Evolutionary conservation across 2,329 filamentous ascomycete species (phyloP), one percentile per base, ranked within the genome.

Genomic region (Exophiala alcalophila): DNA sequence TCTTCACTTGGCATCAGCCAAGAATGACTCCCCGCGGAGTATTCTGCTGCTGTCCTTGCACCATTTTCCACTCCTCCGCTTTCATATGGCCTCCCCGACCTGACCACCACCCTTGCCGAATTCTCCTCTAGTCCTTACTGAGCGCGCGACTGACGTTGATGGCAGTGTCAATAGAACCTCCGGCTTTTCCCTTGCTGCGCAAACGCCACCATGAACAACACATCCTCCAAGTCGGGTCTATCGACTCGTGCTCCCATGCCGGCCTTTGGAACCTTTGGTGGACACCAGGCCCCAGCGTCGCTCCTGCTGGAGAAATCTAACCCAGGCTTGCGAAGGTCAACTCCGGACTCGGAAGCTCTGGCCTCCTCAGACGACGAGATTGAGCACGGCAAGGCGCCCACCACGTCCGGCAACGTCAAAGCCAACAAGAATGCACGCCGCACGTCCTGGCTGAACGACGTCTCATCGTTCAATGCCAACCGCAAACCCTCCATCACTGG

Each of bases 311-410:
- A 91, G 36, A 92, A 89, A 63, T 73, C 84, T 35, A 84, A 86
- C 58, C 63, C 71, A 23, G 70, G 71, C 41, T 76, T 82, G 42
- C 80, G 90, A 57, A 84, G 86, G 40, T 89, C 88, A 5, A 96
- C 91, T 1, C 91, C 91, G 15, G 92, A 97, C 61, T 96, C 90
- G 3, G 91, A 97, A 62, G 91, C 87, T 37, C 71, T 97, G 47
- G 89, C 85, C 38, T 97, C 91, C 54, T 96, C 90, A 9, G 92
- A 97, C 64, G 92, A 97, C 63, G 92, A 98, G 65, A 76, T 72
- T 44, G 85, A 95, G 48, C 74, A 80, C 60, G 44, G 64, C 61
- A 49, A 51, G 38, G 9, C 36, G 10, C 57, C 67, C 67, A 51
- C 72, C 73, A 57, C n/a, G n/a, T n/a, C 67, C 65, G 57, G 61